Evolutionary conservation across 1,284 basidiomycete genomes (phyloP).

Genomic region (Ustilago tritici): DNA sequence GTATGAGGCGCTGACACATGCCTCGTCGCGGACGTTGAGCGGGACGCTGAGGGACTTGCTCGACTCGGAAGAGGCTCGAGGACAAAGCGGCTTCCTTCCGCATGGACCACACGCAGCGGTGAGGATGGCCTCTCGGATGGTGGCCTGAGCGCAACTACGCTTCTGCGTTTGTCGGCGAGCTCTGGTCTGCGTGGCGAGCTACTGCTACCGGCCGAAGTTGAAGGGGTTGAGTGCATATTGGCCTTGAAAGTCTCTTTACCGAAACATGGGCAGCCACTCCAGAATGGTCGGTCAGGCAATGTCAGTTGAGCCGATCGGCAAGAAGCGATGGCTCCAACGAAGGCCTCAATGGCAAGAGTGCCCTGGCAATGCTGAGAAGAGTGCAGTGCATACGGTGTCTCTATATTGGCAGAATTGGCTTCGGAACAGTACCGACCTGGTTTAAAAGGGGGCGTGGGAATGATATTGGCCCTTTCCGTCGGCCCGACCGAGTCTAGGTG

Average conservation of each 20-base stretch:
- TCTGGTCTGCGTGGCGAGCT: constrained; percentile 10
- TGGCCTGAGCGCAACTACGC: not conserved
- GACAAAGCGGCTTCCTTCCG: constrained; percentile 42
- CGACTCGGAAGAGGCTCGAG: constrained; percentile 30
- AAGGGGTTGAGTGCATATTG: constrained; percentile 9
- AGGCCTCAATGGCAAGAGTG: not conserved
- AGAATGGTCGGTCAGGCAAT: not conserved
- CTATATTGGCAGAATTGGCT: not conserved
- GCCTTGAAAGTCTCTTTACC: not conserved
- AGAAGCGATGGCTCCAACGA: not conserved
- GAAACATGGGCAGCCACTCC: not conserved
- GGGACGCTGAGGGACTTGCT: constrained; percentile 3
- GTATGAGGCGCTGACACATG: constrained; percentile 15
- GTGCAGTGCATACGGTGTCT: not conserved
- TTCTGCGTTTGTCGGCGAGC: constrained; percentile 12
- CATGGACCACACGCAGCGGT: constrained; percentile 23
- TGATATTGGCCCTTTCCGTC: not conserved
- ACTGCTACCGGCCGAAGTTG: constrained; percentile 10
- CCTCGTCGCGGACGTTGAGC: constrained; percentile 4
- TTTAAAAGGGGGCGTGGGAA: not conserved
- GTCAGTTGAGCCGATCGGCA: not conserved
- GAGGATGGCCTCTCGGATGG: constrained; percentile 3
- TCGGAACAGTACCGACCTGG: not conserved
- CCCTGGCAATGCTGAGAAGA: not conserved
- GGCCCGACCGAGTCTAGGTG: not conserved